Evolutionary conservation across 805 yeast species (phyloP), one percentile per base, ranked within the genome.

Genomic region (Suhomyces prunicola): DNA sequence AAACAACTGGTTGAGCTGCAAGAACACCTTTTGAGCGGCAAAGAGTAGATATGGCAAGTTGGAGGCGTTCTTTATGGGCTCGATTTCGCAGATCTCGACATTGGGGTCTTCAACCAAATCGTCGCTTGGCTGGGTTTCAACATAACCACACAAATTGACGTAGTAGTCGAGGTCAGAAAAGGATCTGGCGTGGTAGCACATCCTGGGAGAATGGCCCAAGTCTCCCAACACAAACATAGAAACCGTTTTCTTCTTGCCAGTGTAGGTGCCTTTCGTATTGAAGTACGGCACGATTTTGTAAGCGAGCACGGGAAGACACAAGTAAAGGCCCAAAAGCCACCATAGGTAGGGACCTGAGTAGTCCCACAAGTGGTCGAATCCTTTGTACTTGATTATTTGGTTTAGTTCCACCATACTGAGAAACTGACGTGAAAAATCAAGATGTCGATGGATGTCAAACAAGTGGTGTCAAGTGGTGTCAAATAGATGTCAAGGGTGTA

Each of bases 131-230:
- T 68, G 65, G 31, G 83, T 79, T 51, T 85, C 88, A 0, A 85
- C 57, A 60, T 92, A 93, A 0, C 99, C 99, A 66, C 96, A 88
- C 33, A 94, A 68, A 53, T 87, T 89, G 4, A 94, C 98, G 46
- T 77, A 74, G 67, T 85, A 87, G 0, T 91, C 94, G 15, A 73
- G 69, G 31, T 77, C 68, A n/a, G 87, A 80, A 60, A 94, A 84
- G 51, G 93, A 86, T 53, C 77, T 71, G 0, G 96, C 96, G 66
- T 94, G 99, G 69, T 93, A 88, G 59, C 86, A 80, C 88, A 93
- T 94, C 54, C 99, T 77, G 6, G 99, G 99, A 0, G 97, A 92
- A 64, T 91, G 96, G 12, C 97, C 97, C 50, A 94, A 65, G 65
- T 93, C 98, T 1, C 99, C 99, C 17, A 94, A 72, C 2, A 94